These are phyloP conservation scores for Arabidopsis lyrata DNA, from an alignment of 441 rosid genomes.

Conservation along the genomic window DNA sequence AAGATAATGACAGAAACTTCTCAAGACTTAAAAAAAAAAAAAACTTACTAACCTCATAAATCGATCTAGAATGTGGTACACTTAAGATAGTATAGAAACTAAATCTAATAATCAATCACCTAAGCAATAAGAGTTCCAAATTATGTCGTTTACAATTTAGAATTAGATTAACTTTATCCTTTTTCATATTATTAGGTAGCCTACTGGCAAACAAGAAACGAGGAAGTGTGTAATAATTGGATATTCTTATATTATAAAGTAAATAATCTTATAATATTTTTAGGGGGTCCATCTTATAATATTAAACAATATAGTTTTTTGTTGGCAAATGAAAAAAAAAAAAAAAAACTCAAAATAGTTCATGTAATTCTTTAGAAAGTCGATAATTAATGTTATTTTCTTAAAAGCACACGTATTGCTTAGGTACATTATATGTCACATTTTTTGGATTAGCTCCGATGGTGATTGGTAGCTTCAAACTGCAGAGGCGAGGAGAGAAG, in stretches of 20 bases:
- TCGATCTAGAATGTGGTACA: background rate
- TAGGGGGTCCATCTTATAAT: conserved; percentile 1
- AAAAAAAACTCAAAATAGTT: background rate
- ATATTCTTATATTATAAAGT: conserved; percentile 1
- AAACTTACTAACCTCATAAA: background rate
- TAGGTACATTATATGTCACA: conserved; percentile 41
- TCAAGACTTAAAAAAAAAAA: background rate
- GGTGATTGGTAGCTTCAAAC: background rate
- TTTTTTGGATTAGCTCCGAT: conserved; percentile 16
- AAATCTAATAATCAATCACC: background rate
- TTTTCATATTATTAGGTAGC: conserved; percentile 30
- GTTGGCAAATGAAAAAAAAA: background rate
- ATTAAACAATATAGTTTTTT: background rate
- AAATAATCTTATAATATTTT: background rate
- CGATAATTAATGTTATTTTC: background rate
- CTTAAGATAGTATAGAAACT: conserved; percentile 7
- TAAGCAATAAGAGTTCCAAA: background rate
- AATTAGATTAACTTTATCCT: background rate
- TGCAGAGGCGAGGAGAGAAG: background rate
- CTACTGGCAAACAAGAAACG: conserved; percentile 38
- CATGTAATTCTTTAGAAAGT: background rate
- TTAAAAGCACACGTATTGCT: conserved; percentile 44
- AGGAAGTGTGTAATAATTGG: conserved; percentile 29
- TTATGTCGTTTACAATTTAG: background rate
- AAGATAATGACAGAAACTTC: background rate